A percentile compares a stretch with the other conserved stretches of the same genome.
Conservation (phyloP, 2,329 filamentous ascomycete species). For the Cladosporium sp. region DNA sequence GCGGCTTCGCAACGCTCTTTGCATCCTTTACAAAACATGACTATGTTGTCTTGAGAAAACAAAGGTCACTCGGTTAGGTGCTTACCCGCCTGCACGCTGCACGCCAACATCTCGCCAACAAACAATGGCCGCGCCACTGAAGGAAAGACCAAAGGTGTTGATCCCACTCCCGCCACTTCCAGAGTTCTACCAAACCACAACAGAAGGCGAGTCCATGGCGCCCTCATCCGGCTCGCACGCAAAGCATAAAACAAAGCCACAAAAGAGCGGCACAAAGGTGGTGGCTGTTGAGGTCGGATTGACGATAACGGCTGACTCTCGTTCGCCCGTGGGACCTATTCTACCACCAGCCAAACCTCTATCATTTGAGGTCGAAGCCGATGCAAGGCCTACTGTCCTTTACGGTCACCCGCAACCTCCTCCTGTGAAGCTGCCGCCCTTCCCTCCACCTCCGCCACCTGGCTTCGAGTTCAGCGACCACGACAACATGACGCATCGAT, state of each 20-base stretch:
- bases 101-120: neutral
- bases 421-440: neutral
- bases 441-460: slow-evolving; percentile 3
- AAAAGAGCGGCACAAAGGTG: slow-evolving; percentile 4
- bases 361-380: neutral
- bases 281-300: neutral
- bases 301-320: neutral
- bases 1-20: neutral
- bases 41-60: neutral
- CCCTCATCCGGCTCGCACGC: slow-evolving; percentile 12
- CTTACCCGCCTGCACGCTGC: neutral
- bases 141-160: slow-evolving; percentile 14
- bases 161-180: slow-evolving; percentile 33
- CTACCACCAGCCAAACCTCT: slow-evolving; percentile 11
- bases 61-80: neutral
- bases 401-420: neutral
- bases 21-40: neutral
- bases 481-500: slow-evolving; percentile 12
- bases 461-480: neutral
- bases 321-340: neutral
- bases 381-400: neutral
- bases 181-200: slow-evolving; percentile 27
- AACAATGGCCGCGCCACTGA: slow-evolving; percentile 15
- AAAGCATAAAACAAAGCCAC: slow-evolving; percentile 1
- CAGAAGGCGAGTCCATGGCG: slow-evolving; percentile 13